phyloP scores from a whole-genome alignment of 2,329 filamentous ascomycete species.

The Lachnellula arida region DNA sequence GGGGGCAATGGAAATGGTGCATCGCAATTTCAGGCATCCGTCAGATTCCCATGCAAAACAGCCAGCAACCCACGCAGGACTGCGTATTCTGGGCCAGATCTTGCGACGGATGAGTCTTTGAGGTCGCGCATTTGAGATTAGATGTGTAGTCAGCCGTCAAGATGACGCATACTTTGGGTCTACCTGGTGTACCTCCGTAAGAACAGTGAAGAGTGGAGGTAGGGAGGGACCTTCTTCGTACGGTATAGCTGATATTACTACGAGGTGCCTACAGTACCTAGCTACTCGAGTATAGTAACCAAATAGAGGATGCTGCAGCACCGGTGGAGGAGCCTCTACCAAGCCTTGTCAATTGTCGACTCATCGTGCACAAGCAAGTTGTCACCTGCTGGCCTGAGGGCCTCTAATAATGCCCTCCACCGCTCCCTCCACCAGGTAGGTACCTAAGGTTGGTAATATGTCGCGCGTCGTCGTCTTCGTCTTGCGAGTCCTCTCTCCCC shows the following conservation, averaged over 20 bases:
- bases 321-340: neutral
- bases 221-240: neutral
- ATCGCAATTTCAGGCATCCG: slow-evolving; percentile 12
- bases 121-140: neutral
- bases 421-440: no score
- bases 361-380: neutral
- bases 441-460: no score
- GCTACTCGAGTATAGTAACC: no score
- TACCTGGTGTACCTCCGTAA: neutral
- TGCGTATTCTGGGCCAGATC: neutral
- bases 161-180: slow-evolving; percentile 6
- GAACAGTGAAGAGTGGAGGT: neutral
- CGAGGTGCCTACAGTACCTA: no score
- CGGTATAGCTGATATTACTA: no score
- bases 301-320: no score
- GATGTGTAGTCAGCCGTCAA: slow-evolving; percentile 5
- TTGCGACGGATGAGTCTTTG: slow-evolving; percentile 4
- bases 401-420: no score
- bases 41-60: neutral
- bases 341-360: neutral
- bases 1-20: neutral
- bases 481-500: no score
- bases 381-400: no score
- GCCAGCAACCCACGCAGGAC: neutral
- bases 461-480: no score